These are phyloP conservation scores for Fusarium poae DNA, from an alignment of 2,329 filamentous ascomycete species.

Conservation along the genomic window DNA sequence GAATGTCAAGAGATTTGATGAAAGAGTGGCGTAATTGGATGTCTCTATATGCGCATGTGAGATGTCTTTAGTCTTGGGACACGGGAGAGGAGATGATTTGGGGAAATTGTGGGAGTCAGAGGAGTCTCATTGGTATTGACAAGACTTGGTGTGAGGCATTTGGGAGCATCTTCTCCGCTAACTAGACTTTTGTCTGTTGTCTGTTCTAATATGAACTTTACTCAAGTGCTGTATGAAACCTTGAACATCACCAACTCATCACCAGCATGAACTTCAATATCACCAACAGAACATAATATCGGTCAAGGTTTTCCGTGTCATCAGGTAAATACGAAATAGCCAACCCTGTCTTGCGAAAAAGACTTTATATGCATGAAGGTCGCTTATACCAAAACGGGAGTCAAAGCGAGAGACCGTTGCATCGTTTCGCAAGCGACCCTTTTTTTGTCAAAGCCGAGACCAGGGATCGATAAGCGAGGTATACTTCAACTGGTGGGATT, in stretches of 20 bases:
- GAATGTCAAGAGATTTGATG: slow-evolving; percentile 29
- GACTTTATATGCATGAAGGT: slow-evolving; percentile 6
- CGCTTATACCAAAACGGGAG: slow-evolving; percentile 20
- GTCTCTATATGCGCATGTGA: slow-evolving; percentile 2
- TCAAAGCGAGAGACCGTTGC: slow-evolving; percentile 40
- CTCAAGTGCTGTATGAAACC: background rate
- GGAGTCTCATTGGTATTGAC: slow-evolving; percentile 5
- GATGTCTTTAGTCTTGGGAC: background rate
- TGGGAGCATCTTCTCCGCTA: slow-evolving; percentile 1
- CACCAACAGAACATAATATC: background rate
- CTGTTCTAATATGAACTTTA: too few relatives aligned
- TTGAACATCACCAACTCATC: background rate
- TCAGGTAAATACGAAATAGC: slow-evolving; percentile 21
- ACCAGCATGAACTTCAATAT: background rate
- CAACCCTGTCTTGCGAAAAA: slow-evolving; percentile 16
- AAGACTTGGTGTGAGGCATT: slow-evolving; percentile 32
- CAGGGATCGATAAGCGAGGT: slow-evolving; percentile 36
- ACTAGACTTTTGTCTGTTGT: background rate
- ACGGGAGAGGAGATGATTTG: slow-evolving; percentile 7
- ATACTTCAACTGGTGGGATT: background rate
- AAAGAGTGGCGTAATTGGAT: slow-evolving; percentile 36
- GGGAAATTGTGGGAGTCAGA: slow-evolving; percentile 28
- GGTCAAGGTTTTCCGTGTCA: slow-evolving; percentile 3
- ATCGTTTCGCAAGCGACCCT: slow-evolving; percentile 48
- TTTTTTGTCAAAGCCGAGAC: slow-evolving; percentile 18